Conservation (phyloP, 441 rosid genomes). For the Eutrema salsugineum region DNA sequence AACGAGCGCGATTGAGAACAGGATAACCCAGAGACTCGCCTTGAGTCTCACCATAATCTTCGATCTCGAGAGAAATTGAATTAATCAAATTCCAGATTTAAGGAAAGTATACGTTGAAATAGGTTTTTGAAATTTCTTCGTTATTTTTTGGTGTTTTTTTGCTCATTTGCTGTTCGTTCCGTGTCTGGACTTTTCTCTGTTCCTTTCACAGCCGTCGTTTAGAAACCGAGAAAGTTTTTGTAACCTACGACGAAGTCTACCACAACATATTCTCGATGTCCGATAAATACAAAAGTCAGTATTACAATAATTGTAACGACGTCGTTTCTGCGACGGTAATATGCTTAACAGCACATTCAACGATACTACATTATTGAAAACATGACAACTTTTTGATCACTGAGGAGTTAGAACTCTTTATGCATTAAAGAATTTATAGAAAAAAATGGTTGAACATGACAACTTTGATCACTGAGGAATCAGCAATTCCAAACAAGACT, state of each 20-base stretch:
- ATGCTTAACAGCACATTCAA: not conserved
- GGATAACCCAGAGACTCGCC: constrained; percentile 25
- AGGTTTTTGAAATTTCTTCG: constrained; percentile 12
- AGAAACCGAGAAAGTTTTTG: not conserved
- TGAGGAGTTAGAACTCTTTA: too few relatives aligned
- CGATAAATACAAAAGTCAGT: not conserved
- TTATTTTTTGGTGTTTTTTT: not conserved
- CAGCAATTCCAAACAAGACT: not conserved
- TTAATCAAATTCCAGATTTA: not conserved
- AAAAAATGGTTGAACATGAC: too few relatives aligned
- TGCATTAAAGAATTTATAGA: too few relatives aligned
- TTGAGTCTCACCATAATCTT: constrained; percentile 37
- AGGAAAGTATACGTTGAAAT: constrained; percentile 16
- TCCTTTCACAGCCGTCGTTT: constrained; percentile 26
- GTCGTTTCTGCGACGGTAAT: not conserved
- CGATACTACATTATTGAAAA: not conserved
- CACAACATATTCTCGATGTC: not conserved
- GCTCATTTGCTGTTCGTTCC: not conserved
- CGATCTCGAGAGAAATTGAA: constrained; percentile 26
- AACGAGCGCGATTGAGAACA: constrained; percentile 32
- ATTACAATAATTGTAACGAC: not conserved
- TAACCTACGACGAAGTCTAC: not conserved
- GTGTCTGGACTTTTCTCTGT: constrained; percentile 3
- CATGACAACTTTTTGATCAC: not conserved
- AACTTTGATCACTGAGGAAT: too few relatives aligned